These are phyloP conservation scores for Cryptococcus jaspeensis DNA, from an alignment of 1,284 basidiomycete species.

Conservation along the genomic window DNA sequence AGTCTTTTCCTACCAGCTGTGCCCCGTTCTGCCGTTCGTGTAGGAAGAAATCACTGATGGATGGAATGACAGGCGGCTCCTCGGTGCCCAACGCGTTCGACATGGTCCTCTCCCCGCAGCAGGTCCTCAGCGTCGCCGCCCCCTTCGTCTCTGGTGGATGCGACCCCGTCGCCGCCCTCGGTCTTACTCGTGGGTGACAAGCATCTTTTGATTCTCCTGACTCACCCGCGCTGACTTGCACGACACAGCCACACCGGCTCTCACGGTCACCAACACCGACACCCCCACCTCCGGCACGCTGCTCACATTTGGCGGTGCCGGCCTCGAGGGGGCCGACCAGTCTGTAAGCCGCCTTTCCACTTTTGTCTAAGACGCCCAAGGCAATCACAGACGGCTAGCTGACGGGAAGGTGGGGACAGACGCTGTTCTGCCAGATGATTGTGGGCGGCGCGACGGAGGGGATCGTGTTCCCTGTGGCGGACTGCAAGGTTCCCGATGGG, in stretches of 20 bases:
- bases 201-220: not conserved
- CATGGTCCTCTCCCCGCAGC: slow-evolving; percentile 63
- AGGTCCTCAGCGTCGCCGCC: slow-evolving; percentile 71
- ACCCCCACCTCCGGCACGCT: slow-evolving; percentile 59
- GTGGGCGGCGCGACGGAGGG: slow-evolving; percentile 62
- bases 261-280: slow-evolving; percentile 65
- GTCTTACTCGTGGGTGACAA: slow-evolving; percentile 57
- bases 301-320: slow-evolving; percentile 62
- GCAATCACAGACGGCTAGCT: not conserved
- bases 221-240: not conserved
- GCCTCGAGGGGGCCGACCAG: slow-evolving; percentile 57
- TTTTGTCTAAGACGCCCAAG: not conserved
- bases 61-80: slow-evolving; percentile 49
- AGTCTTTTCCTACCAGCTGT: not conserved
- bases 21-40: too few relatives aligned
- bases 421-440: slow-evolving; percentile 72
- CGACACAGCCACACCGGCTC: slow-evolving; percentile 59
- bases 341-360: slow-evolving; percentile 52
- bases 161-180: slow-evolving; percentile 52
- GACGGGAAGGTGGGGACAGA: slow-evolving; percentile 48
- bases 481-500: slow-evolving; percentile 21
- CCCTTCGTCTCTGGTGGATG: slow-evolving; percentile 69
- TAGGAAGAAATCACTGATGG: not conserved
- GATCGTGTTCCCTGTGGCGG: slow-evolving; percentile 59
- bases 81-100: slow-evolving; percentile 70